Base-by-base conservation (phyloP, 176 grass and related monocot genomes). In the Miscanthus lutarioriparius region DNA sequence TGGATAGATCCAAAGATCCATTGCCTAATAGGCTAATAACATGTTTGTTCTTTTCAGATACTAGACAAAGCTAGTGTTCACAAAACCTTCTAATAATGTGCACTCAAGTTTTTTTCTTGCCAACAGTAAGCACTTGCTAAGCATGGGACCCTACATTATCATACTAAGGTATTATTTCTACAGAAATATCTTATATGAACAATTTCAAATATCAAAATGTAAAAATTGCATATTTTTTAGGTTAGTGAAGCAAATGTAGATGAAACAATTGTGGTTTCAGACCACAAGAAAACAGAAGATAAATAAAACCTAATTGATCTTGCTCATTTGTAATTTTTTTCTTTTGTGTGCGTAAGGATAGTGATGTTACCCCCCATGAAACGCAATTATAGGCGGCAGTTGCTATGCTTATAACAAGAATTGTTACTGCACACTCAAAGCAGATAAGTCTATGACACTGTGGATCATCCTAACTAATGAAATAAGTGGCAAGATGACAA, bases 401-500 rank as follows among this genome's bases (percentile, higher is more conserved):
- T 72, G 10, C 68, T 72, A 62, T 44, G 49, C 15, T 72, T 35
- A 35, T 20, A 74, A 45, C 20, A 65, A 65, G 41, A 63, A 48
- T 47, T 32, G 11, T 65, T 44, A 25, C 28, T 65, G 28, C 7
- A 19, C 16, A 9, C 43, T 38, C 19, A 3, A 65, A 38, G 28
- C 6, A 73, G 41, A 44, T n/a, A 41, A 40, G 68, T 61, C 1
- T 64, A 64, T 37, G 28, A 37, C 11, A 16, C 17, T 16, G n/a
- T 45, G 23, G 1, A 75, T 41, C 7, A 37, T 83, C 68, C 38
- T 73, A 74, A 58, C 58, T 38, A 75, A 65, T 17, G 12, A 75
- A 75, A 83, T 20, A 35, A 41, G 80, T 75, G 19, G 67, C 58
- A 74, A 78, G 61, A 22, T 79, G 61, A 83, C 88, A 92, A 86